These are phyloP conservation scores for Oidium heveae DNA, from an alignment of 2,329 filamentous ascomycete genomes.

Conservation along the genomic window DNA sequence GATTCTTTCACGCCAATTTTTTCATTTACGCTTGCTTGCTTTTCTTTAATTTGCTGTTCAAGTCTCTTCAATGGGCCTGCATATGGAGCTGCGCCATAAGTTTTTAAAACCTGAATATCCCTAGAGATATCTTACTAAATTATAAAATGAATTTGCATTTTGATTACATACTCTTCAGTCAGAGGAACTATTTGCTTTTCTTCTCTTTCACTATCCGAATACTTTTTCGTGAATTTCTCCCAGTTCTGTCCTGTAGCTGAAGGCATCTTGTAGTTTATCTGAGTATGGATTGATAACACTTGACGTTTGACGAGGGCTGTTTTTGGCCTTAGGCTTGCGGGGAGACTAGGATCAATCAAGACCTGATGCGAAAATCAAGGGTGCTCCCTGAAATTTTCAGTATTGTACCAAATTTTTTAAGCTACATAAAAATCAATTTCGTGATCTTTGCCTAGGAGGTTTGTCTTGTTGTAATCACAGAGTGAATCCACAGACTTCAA, in stretches of 20 bases:
- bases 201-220: conserved; percentile 84
- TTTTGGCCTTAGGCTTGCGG: background rate
- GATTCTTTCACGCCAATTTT: conserved; percentile 97
- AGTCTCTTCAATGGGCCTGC: conserved; percentile 85
- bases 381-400: too few relatives aligned
- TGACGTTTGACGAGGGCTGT: background rate
- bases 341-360: background rate
- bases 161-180: conserved; percentile 59
- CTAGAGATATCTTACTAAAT: conserved; percentile 21
- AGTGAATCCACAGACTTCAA: conserved; percentile 9
- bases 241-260: conserved; percentile 43
- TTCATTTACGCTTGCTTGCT: conserved; percentile 92
- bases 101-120: conserved; percentile 98
- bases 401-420: too few relatives aligned
- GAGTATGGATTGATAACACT: background rate
- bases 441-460: too few relatives aligned
- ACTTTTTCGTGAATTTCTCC: conserved; percentile 98
- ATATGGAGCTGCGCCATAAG: conserved; percentile 91
- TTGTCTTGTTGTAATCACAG: too few relatives aligned
- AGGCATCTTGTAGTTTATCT: background rate
- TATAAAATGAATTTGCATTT: too few relatives aligned
- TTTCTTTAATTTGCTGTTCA: conserved; percentile 98
- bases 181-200: conserved; percentile 99
- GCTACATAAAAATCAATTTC: too few relatives aligned
- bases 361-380: background rate